These are phyloP conservation scores for Dactylellina cionopaga DNA, from an alignment of 2,329 filamentous ascomycete genomes.

Conservation along the genomic window DNA sequence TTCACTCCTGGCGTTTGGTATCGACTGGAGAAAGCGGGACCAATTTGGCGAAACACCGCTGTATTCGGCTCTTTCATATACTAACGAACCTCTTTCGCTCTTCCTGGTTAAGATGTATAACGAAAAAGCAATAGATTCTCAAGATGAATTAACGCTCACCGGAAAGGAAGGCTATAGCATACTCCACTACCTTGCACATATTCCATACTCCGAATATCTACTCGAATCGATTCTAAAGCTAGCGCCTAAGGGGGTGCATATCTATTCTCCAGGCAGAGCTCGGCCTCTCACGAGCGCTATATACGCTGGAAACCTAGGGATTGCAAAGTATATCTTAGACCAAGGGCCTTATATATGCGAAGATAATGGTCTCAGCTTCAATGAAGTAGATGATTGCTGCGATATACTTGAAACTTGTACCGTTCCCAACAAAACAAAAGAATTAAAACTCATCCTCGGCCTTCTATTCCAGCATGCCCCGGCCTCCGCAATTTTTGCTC, in stretches of 20 bases:
- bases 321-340: neutral
- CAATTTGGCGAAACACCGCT: neutral
- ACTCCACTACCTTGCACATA: neutral
- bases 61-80: neutral
- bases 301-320: neutral
- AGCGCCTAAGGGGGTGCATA: neutral
- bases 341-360: neutral
- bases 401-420: neutral
- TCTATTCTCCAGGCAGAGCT: neutral
- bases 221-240: neutral
- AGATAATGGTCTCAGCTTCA: neutral
- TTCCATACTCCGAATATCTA: neutral
- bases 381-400: constrained; percentile 1
- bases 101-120: neutral
- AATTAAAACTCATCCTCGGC: neutral
- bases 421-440: neutral
- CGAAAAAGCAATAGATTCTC: neutral
- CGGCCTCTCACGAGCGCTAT: neutral
- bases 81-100: neutral
- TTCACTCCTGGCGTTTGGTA: neutral
- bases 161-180: neutral
- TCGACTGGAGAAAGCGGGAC: constrained; percentile 4
- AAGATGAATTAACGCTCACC: neutral
- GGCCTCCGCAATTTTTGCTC: neutral
- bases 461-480: neutral